Evolutionary conservation across 352 stramenopile genomes (phyloP).

Genomic region (Thalassiosira allenii): DNA sequence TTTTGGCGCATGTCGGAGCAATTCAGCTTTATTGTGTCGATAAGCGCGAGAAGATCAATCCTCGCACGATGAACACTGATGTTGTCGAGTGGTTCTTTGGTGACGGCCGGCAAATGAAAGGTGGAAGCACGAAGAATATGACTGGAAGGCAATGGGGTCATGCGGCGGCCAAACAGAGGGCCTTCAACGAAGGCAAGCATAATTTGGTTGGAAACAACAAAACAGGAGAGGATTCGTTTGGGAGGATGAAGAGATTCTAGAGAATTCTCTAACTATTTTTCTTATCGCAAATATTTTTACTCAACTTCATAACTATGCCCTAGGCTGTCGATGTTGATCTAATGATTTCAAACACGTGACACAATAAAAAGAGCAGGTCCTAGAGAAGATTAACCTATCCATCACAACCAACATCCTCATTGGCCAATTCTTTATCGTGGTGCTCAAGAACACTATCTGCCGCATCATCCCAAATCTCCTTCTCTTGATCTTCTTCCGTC

Average conservation of each 20-base stretch:
- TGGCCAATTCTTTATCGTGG: no score
- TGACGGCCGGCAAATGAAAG: slow-evolving; percentile 18
- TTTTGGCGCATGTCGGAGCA: neutral
- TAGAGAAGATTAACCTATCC: no score
- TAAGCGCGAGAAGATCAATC: neutral
- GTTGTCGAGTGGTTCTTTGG: slow-evolving; percentile 11
- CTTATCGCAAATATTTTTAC: no score
- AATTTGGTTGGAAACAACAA: slow-evolving; percentile 25
- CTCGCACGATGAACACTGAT: neutral
- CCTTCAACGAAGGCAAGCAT: neutral
- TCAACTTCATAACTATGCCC: no score
- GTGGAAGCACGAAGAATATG: slow-evolving; percentile 29
- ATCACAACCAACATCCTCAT: no score
- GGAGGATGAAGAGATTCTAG: no score
- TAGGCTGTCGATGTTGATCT: no score
- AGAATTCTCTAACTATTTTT: no score
- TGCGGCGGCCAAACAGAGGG: slow-evolving; percentile 20
- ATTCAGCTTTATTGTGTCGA: neutral
- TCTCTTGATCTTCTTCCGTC: neutral
- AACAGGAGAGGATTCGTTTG: slow-evolving; percentile 1
- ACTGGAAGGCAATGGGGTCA: slow-evolving; percentile 7
- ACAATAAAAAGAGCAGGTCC: no score
- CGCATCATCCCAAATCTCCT: neutral
- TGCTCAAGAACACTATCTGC: no score
- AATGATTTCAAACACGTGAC: no score